Conservation (phyloP, 768 basidiomycete species). For the Pleurotus giganteus region DNA sequence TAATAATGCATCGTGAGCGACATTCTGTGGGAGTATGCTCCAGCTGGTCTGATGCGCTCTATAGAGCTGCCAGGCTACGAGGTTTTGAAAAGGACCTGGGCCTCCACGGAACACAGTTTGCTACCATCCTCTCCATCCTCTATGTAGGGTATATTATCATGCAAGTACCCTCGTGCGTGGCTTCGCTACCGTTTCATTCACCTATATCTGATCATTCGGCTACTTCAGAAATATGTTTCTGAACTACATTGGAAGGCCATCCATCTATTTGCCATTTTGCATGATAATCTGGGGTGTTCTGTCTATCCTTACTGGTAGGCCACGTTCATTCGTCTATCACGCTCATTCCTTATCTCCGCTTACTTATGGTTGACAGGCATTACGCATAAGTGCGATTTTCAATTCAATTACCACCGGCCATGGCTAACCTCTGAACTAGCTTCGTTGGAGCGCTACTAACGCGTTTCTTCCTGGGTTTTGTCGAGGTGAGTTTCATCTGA, state of each 20-base stretch:
- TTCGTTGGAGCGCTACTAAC: slow-evolving; percentile 65
- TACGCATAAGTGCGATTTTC: slow-evolving; percentile 31
- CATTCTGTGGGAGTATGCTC: not conserved
- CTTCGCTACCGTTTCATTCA: not conserved
- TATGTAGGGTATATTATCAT: slow-evolving; percentile 70
- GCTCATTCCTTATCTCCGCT: not conserved
- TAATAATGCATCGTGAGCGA: slow-evolving; percentile 60
- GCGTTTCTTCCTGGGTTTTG: slow-evolving; percentile 76
- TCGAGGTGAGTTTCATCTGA: slow-evolving; percentile 29
- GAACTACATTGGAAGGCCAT: slow-evolving; percentile 60
- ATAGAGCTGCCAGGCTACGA: slow-evolving; percentile 60
- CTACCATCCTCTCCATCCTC: slow-evolving; percentile 56
- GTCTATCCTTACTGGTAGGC: slow-evolving; percentile 47
- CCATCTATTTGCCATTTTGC: slow-evolving; percentile 58
- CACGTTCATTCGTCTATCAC: not conserved
- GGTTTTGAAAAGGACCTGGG: slow-evolving; percentile 65
- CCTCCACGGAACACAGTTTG: slow-evolving; percentile 58
- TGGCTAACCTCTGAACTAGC: slow-evolving; percentile 26
- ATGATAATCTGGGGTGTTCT: slow-evolving; percentile 68
- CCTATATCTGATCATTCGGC: not conserved
- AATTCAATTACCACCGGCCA: not conserved
- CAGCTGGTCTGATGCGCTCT: not conserved
- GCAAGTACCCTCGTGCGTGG: slow-evolving; percentile 67
- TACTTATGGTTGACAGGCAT: slow-evolving; percentile 40
- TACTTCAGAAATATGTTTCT: slow-evolving; percentile 63